Evolutionary conservation across 2,329 filamentous ascomycete genomes (phyloP), one percentile per base, ranked within the genome.

Genomic region (Aspergillus sp.): DNA sequence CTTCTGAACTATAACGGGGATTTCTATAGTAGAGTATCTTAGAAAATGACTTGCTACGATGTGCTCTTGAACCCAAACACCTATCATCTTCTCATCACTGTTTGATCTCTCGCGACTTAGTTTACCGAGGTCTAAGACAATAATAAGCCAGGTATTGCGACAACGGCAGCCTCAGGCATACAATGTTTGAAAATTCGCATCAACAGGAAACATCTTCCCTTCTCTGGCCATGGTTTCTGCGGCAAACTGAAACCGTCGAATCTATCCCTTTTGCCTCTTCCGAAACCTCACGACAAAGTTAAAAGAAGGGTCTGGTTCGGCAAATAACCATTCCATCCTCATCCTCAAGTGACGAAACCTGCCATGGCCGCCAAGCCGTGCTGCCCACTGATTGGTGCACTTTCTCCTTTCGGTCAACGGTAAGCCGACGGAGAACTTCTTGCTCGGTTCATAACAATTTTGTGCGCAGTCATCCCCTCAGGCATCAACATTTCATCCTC

Each of bases 311-410:
- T 39, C 36, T 48, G 51, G 48, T 51, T 53, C 56, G 36, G 21
- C 49, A 25, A 42, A 23, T 48, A 13, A 23, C 25, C 44, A 6
- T 6, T 4, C 19, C n/a, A 17, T 17, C 32, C 32, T 36, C 32
- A 36, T 5, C 32, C 11, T 36, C 32, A 36, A 36, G 32, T 36
- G 32, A 36, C 32, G 21, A 51, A 50, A 32, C 52, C 17, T 51
- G n/a, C 38, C 38, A 39, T 25, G 47, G 30, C 38, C 42, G 50
- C 54, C 44, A 59, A 52, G 42, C 52, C 47, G 30, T 23, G 5
- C 17, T 25, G 41, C 15, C n/a, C 41, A 27, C 25, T 57, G 42
- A 62, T 60, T 57, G 60, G 58, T 49, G 53, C 47, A 54, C 49
- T 17, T 60, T 57, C 49, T 57, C 27, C 41, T 50, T 30, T 25